phyloP scores from a whole-genome alignment of 257 asterid species.

The Coffea canephora region DNA sequence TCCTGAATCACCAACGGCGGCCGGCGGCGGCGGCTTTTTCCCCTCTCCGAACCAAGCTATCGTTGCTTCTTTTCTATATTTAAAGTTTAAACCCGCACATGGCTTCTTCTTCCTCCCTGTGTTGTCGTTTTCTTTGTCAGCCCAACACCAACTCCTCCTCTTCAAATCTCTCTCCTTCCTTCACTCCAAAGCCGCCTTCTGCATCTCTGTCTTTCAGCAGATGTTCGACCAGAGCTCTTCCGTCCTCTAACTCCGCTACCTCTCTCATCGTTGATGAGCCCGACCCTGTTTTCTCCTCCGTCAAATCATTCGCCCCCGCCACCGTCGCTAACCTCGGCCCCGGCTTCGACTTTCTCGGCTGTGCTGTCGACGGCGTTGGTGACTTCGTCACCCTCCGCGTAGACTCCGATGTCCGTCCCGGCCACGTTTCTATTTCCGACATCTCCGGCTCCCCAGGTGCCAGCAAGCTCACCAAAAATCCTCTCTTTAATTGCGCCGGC shows the following conservation, averaged over 20 bases:
- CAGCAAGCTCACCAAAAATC: slow-evolving; percentile 63
- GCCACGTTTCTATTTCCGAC: slow-evolving; percentile 58
- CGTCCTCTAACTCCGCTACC: neutral
- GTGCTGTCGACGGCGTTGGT: slow-evolving; percentile 88
- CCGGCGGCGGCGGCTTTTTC: too few species aligned
- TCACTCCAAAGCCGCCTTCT: too few species aligned
- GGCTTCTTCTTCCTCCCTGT: too few species aligned
- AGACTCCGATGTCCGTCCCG: slow-evolving; percentile 63
- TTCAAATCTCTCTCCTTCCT: too few species aligned
- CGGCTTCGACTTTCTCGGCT: slow-evolving; percentile 84
- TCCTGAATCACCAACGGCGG: too few species aligned
- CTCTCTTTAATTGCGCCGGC: slow-evolving; percentile 88
- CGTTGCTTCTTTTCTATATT: too few species aligned
- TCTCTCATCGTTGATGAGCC: slow-evolving; percentile 39
- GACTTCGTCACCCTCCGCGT: slow-evolving; percentile 57
- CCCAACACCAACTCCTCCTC: too few species aligned
- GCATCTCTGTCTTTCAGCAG: neutral
- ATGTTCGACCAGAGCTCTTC: neutral
- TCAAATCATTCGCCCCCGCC: slow-evolving; percentile 80
- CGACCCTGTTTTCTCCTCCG: slow-evolving; percentile 59
- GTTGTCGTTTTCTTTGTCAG: too few species aligned
- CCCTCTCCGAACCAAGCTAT: too few species aligned
- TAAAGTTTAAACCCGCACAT: too few species aligned
- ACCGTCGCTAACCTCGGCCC: slow-evolving; percentile 87
- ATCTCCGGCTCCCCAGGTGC: slow-evolving; percentile 82